Evolutionary conservation across 169 alveolate genomes (phyloP).

Genomic region (Plasmodium ovale): DNA sequence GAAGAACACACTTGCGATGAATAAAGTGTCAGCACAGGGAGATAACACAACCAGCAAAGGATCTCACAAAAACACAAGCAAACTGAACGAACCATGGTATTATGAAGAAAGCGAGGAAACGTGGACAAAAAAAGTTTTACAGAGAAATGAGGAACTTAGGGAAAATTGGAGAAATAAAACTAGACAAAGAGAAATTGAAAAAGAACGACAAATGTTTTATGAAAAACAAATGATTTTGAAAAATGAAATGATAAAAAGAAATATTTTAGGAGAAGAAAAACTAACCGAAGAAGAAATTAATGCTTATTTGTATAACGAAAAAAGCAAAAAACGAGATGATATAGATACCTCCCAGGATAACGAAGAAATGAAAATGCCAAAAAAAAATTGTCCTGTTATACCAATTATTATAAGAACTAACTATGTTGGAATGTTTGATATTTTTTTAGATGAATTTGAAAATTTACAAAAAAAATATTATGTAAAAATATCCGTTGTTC

Average conservation of each 20-base stretch:
- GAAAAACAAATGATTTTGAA: slow-evolving; percentile 73
- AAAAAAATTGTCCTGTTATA: slow-evolving; percentile 76
- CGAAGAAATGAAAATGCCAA: slow-evolving; percentile 40
- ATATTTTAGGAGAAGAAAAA: slow-evolving; percentile 60
- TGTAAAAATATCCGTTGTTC: slow-evolving; percentile 88
- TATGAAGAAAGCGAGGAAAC: slow-evolving; percentile 73
- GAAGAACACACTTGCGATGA: background rate
- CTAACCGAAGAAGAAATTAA: slow-evolving; percentile 79
- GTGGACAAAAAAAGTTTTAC: slow-evolving; percentile 80
- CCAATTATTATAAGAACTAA: slow-evolving; percentile 87
- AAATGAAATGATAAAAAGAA: slow-evolving; percentile 60
- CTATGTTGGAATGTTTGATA: slow-evolving; percentile 87
- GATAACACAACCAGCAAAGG: slow-evolving; percentile 12
- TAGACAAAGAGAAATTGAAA: slow-evolving; percentile 66
- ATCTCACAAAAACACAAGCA: slow-evolving; percentile 36
- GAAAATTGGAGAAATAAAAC: slow-evolving; percentile 81
- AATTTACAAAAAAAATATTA: slow-evolving; percentile 66
- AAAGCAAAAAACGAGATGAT: slow-evolving; percentile 11
- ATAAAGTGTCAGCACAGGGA: slow-evolving; percentile 7
- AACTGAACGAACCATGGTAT: slow-evolving; percentile 42
- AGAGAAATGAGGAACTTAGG: slow-evolving; percentile 81
- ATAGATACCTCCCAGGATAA: background rate
- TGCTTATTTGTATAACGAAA: slow-evolving; percentile 76
- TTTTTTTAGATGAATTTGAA: slow-evolving; percentile 87
- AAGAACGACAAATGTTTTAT: slow-evolving; percentile 70